Evolutionary conservation across 106 monocot genomes (phyloP).

Genomic region (Acorus calamus): DNA sequence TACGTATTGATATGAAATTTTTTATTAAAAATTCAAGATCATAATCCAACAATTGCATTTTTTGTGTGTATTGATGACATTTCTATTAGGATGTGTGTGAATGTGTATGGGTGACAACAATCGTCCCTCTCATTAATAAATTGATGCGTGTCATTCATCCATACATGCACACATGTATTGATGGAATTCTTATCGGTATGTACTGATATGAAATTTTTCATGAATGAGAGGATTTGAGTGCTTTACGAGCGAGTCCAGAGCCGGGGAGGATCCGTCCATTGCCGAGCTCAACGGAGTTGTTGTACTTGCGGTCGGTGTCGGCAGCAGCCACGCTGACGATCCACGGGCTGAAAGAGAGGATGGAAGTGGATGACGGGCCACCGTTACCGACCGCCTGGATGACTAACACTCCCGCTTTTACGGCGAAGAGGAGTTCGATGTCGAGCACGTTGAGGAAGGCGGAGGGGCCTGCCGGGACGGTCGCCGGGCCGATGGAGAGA

Average conservation of each 20-base stretch:
- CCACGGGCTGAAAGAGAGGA: slow-evolving; percentile 88
- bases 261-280: slow-evolving; percentile 33
- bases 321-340: slow-evolving; percentile 67
- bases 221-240: too few relatives aligned
- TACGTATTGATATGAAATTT: too few relatives aligned
- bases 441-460: slow-evolving; percentile 66
- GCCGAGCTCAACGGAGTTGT: slow-evolving; percentile 41
- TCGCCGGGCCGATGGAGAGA: slow-evolving; percentile 49
- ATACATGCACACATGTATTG: too few relatives aligned
- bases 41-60: too few relatives aligned
- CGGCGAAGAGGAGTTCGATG: slow-evolving; percentile 53
- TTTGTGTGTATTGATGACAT: too few relatives aligned
- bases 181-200: too few relatives aligned
- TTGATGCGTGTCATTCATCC: too few relatives aligned
- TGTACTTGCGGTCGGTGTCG: slow-evolving; percentile 57
- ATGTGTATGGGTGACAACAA: too few relatives aligned
- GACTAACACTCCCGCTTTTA: slow-evolving; percentile 60
- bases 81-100: too few relatives aligned
- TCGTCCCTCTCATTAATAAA: too few relatives aligned
- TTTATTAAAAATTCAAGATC: too few relatives aligned
- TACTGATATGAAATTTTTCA: too few relatives aligned
- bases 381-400: slow-evolving; percentile 74
- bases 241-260: slow-evolving; percentile 44
- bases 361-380: slow-evolving; percentile 36
- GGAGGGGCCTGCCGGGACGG: slow-evolving; percentile 43